Evolutionary conservation across 2,329 filamentous ascomycete genomes (phyloP).

Genomic region (Beauveria brongniartii): DNA sequence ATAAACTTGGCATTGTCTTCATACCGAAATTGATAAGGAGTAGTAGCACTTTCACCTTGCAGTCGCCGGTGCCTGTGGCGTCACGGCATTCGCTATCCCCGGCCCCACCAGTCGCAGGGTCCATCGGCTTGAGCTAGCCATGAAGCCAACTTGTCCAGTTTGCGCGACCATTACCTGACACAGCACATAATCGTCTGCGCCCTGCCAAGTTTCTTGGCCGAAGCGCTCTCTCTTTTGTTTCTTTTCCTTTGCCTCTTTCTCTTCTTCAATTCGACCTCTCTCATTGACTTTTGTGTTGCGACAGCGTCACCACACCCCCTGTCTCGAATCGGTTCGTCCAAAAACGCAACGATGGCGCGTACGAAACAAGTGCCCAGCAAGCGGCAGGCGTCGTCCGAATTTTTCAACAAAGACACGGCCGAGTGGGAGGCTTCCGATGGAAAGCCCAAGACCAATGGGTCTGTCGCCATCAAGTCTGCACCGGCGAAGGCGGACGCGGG

Average conservation of each 20-base stretch:
- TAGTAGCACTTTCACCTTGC: neutral
- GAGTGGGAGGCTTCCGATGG: slow-evolving; percentile 26
- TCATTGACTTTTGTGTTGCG: neutral
- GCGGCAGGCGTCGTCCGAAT: slow-evolving; percentile 59
- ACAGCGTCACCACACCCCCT: neutral
- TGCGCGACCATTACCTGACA: neutral
- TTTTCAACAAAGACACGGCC: slow-evolving; percentile 43
- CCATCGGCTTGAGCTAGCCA: neutral
- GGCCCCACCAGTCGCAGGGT: slow-evolving; percentile 5
- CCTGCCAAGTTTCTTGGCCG: neutral
- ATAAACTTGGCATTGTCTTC: neutral
- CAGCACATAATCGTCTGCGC: neutral
- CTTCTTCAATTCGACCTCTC: neutral
- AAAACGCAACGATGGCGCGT: slow-evolving; percentile 52
- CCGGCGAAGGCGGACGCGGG: slow-evolving; percentile 46
- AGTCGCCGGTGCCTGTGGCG: neutral
- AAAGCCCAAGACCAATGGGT: slow-evolving; percentile 22
- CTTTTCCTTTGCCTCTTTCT: neutral
- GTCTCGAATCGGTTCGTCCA: no score
- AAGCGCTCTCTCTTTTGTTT: neutral
- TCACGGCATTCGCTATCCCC: neutral
- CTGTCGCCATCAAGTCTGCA: slow-evolving; percentile 16
- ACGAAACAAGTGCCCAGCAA: slow-evolving; percentile 61
- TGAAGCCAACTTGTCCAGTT: slow-evolving; percentile 11
- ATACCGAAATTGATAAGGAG: neutral